Conservation (phyloP, 176 grass and related monocot genomes). For the Oropetium thomaeum region DNA sequence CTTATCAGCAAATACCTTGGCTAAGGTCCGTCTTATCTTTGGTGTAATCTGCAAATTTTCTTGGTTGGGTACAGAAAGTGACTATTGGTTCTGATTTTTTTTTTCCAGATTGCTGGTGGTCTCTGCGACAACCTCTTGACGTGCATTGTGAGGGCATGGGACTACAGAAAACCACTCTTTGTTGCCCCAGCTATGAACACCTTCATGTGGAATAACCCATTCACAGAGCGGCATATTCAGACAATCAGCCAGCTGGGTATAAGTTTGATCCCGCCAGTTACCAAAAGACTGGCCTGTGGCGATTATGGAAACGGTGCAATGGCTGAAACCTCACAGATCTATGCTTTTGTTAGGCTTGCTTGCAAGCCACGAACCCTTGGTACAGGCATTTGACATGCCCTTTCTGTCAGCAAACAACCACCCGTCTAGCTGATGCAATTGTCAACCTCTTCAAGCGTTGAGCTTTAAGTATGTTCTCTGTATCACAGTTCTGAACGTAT, state of each 20-base stretch:
- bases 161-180: conserved; percentile 75
- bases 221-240: conserved; percentile 70
- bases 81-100: not conserved
- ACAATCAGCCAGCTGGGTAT: conserved; percentile 61
- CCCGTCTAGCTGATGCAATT: conserved; percentile 21
- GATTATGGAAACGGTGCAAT: conserved; percentile 90
- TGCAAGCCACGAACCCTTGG: conserved; percentile 35
- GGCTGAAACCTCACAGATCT: conserved; percentile 74
- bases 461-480: not conserved
- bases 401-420: not conserved
- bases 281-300: conserved; percentile 69
- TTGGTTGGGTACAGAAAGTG: not conserved
- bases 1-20: conserved; percentile 87
- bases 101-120: conserved; percentile 76
- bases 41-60: not conserved
- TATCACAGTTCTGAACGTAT: not conserved
- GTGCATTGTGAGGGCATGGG: conserved; percentile 94
- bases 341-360: conserved; percentile 50
- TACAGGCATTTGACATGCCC: not conserved
- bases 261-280: conserved; percentile 53
- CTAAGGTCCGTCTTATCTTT: conserved; percentile 53
- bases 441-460: not conserved
- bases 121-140: conserved; percentile 92
- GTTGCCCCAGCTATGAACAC: conserved; percentile 93
- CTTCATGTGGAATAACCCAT: conserved; percentile 93